These are phyloP conservation scores for Prunus armeniaca DNA, from an alignment of 306 rosid genomes.

Conservation along the genomic window DNA sequence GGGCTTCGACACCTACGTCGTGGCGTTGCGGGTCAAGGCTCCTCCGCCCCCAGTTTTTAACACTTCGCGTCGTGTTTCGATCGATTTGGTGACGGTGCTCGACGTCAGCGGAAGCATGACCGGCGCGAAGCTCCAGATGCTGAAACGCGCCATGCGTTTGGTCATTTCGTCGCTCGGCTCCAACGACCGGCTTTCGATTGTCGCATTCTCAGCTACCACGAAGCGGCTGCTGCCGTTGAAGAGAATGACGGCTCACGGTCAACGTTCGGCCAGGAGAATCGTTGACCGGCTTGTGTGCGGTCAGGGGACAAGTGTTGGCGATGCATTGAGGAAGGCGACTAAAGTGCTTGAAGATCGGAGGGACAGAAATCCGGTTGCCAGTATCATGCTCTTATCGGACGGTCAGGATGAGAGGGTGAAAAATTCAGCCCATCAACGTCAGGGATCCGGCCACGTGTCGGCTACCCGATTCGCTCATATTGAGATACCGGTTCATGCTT, in stretches of 20 bases:
- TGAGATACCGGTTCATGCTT: conserved; percentile 77
- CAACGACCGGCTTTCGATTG: conserved; percentile 72
- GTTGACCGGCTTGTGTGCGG: conserved; percentile 53
- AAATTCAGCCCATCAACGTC: conserved; percentile 32
- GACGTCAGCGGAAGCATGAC: conserved; percentile 75
- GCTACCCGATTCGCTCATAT: conserved; percentile 74
- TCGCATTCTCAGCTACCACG: conserved; percentile 58
- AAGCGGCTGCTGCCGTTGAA: conserved; percentile 53
- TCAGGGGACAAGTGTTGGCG: conserved; percentile 47
- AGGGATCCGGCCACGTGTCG: conserved; percentile 32
- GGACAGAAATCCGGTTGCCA: conserved; percentile 69
- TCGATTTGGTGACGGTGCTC: conserved; percentile 77
- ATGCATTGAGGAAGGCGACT: conserved; percentile 65
- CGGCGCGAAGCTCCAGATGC: conserved; percentile 69
- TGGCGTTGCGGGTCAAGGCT: conserved; percentile 67
- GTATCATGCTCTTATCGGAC: conserved; percentile 69
- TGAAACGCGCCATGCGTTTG: conserved; percentile 80
- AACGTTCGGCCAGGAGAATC: conserved; percentile 57
- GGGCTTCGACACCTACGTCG: conserved; percentile 55
- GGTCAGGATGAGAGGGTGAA: conserved; percentile 57
- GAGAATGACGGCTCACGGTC: conserved; percentile 70
- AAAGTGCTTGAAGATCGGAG: conserved; percentile 69
- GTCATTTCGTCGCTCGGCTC: conserved; percentile 65
- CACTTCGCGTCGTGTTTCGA: conserved; percentile 56
- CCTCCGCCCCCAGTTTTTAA: conserved; percentile 39